A percentile compares a stretch with the other conserved stretches of the same genome.
phyloP scores from a whole-genome alignment of 2,329 filamentous ascomycete species.

The Annulohypoxylon truncatum region DNA sequence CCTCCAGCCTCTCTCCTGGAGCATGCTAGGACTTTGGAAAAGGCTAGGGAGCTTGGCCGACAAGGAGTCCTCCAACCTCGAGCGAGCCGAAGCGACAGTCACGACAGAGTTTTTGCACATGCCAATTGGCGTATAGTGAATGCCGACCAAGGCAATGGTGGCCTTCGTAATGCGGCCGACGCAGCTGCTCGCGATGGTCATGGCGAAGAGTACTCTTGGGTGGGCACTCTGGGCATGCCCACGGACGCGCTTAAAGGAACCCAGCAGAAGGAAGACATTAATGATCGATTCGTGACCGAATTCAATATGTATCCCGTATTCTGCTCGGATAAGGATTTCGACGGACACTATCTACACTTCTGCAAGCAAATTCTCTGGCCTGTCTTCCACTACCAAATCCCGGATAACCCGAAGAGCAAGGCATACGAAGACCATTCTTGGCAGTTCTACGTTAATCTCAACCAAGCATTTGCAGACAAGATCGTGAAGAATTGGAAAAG shows the following conservation, averaged over 20 bases:
- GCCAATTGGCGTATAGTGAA: conserved; percentile 85
- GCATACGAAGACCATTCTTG: conserved; percentile 97
- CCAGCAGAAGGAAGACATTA: conserved; percentile 83
- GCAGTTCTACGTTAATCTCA: conserved; percentile 92
- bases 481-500: conserved; percentile 94
- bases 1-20: conserved; percentile 82
- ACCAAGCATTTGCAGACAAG: conserved; percentile 91
- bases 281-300: conserved; percentile 82
- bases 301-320: conserved; percentile 86
- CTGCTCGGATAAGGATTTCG: conserved; percentile 89
- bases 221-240: conserved; percentile 93
- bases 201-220: conserved; percentile 83
- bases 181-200: conserved; percentile 77
- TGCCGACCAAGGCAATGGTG: conserved; percentile 92
- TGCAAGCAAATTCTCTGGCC: conserved; percentile 99
- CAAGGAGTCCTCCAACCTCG: conserved; percentile 69
- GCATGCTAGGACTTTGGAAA: conserved; percentile 67
- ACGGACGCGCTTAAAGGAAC: conserved; percentile 84
- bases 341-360: conserved; percentile 94
- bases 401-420: conserved; percentile 97
- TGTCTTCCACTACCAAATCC: conserved; percentile 97
- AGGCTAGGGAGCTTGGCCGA: conserved; percentile 67
- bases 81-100: conserved; percentile 68
- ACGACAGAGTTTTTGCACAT: conserved; percentile 77
- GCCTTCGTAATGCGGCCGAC: conserved; percentile 87